Evolutionary conservation across 2,329 filamentous ascomycete genomes (phyloP), one percentile per base, ranked within the genome.

Genomic region (Beauveria rudraprayagi): DNA sequence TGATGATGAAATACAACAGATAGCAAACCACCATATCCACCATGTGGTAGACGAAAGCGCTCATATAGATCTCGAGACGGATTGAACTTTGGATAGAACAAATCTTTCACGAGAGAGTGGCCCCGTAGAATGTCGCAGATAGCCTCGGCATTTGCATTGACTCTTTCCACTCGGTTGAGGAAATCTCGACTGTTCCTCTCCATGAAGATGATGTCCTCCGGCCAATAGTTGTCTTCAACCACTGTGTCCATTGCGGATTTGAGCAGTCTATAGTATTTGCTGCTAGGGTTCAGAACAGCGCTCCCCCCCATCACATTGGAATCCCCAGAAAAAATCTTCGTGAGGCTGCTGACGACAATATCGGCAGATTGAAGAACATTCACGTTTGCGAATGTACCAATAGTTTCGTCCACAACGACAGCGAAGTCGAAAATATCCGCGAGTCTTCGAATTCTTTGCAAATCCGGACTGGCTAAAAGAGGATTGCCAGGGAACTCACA

Each of bases 231-330:
- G 72, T 97, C 91, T 74, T 96, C 90, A 71, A 89, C 94, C 48
- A 89, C 83, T 9, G 73, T 71, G 5, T 76, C 75, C 71, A 90
- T 83, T n/a, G 80, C 79, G 5, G 77, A 70, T 70, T 91, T 93
- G n/a, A 99, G 74, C 0, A 75, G 67, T 3, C 72, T 60, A 72
- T 96, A 96, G 75, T 88, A 89, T 51, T 77, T 84, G n/a, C 86
- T 79, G 61, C 86, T 83, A 0, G 83, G 83, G 68, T 87, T 87
- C 51, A 87, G 71, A 59, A 87, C 83, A 51, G 81, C 76, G 65
- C 87, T 89, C 61, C 94, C 94, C 62, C 92, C 94, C 93, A 97
- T 97, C 66, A 99, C 94, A 73, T 99, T 97, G 73, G 91, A 94
- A 74, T 97, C 94, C 56, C 94, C 94, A 61, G 91, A 96, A 76